Base-by-base conservation (phyloP, 2,329 filamentous ascomycete genomes). In the Aureobasidium sp. region DNA sequence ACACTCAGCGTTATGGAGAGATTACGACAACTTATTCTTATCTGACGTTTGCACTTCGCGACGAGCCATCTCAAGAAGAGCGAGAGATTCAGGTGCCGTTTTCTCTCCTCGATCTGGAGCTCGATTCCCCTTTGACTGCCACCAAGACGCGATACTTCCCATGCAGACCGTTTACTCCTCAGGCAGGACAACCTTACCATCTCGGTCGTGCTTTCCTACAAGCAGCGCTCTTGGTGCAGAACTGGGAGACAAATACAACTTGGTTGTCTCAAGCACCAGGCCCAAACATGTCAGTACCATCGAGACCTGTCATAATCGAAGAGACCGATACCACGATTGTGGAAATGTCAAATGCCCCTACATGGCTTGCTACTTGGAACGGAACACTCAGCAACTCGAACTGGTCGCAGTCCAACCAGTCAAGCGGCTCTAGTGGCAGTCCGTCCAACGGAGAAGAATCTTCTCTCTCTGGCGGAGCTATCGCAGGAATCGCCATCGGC, bases 121-220 rank as follows among this genome's bases (percentile, higher is more conserved):
- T 60, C 9, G 36, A 50, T 25, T n/a, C 29, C 5, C 57, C 57
- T 30, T 8, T 60, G 3, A 25, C 37, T 8, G 32, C 15, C 3
- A 11, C 34, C 3, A 36, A 44, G 36, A 50, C 25, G 2, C 57
- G 32, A 9, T 60, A 60, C 47, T 50, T 60, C 16, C 57, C 57
- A 9, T 60, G 57, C 45, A 50, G 34, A 8, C 47, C 57, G 1
- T 60, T 41, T 6, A 11, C 6, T 5, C 57, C 57, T 15, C 30
- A 30, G 6, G 11, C 13, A 32, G 45, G 57, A 16, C 29, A 49
- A 13, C 44, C 47, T 7, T 52, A 50, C 13, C 57, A 60, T 44
- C 45, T 60, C 8, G 57, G 57, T 25, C 57, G 57, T 5, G 57
- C 57, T 5, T 60, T 60, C n/a, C 16, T 60, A 27, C 57, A 60